phyloP scores from a whole-genome alignment of 306 rosid species.

The Fagus sylvatica region DNA sequence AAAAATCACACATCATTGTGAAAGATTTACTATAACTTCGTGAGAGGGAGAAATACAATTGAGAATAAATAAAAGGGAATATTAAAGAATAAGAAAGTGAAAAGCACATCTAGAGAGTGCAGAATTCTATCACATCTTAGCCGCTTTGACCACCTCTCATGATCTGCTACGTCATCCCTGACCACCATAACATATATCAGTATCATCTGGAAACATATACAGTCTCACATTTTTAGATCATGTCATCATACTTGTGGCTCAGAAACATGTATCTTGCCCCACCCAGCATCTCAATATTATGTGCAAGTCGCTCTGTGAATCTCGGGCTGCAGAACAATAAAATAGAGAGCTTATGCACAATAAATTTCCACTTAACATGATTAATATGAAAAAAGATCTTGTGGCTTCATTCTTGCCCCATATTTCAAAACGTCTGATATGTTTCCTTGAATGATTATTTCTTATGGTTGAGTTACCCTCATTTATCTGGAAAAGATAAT shows the following conservation, averaged over 20 bases:
- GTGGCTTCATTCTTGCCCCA: not conserved
- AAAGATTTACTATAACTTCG: not conserved
- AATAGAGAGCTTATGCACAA: not conserved
- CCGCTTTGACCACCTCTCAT: slow-evolving; percentile 16
- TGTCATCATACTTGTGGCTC: slow-evolving; percentile 7
- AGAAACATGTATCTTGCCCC: slow-evolving; percentile 16
- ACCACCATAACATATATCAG: not conserved
- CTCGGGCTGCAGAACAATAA: slow-evolving; percentile 13
- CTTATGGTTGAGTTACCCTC: not conserved
- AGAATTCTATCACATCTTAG: slow-evolving; percentile 11
- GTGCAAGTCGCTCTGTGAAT: slow-evolving; percentile 4
- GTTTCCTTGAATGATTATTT: not conserved
- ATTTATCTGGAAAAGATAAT: not conserved
- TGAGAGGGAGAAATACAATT: not conserved
- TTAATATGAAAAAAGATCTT: not conserved
- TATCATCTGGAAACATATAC: not conserved
- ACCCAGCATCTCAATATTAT: slow-evolving; percentile 17
- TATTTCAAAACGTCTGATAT: not conserved
- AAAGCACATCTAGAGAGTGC: slow-evolving; percentile 7
- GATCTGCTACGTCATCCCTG: slow-evolving; percentile 24
- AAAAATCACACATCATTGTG: not conserved
- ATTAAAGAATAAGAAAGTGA: not conserved
- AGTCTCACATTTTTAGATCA: not conserved
- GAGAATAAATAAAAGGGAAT: not conserved
- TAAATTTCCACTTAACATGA: not conserved